Percentiles rank a stretch among this genome's conserved stretches.
Conservation (phyloP, 495 filamentous ascomycete genomes). For the Rusavskia elegans region DNA sequence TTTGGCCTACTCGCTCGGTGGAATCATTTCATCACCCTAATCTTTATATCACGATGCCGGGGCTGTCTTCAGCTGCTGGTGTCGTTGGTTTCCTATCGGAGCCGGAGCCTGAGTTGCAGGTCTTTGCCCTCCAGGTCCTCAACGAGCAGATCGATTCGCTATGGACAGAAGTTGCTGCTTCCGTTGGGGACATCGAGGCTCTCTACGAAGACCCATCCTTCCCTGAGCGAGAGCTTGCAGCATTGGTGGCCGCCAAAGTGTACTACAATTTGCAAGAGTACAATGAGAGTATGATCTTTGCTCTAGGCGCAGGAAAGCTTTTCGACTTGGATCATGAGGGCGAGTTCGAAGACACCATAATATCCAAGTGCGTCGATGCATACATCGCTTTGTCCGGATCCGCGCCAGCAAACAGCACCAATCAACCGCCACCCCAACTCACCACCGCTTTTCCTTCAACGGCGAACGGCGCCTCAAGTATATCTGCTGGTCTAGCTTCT, state of each 20-base stretch:
- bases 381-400: slow-evolving; percentile 74
- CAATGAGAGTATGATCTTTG: slow-evolving; percentile 98
- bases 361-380: slow-evolving; percentile 94
- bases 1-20: neutral
- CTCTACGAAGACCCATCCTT: slow-evolving; percentile 95
- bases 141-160: slow-evolving; percentile 91
- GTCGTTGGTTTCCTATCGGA: slow-evolving; percentile 92
- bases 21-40: neutral
- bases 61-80: slow-evolving; percentile 83
- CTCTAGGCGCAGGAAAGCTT: slow-evolving; percentile 83
- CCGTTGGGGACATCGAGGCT: slow-evolving; percentile 87
- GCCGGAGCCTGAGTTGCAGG: slow-evolving; percentile 78
- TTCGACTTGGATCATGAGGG: slow-evolving; percentile 83
- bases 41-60: slow-evolving; percentile 51
- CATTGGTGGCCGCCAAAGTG: slow-evolving; percentile 88
- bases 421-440: slow-evolving; percentile 46
- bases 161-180: slow-evolving; percentile 91
- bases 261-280: slow-evolving; percentile 99
- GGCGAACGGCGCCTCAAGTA: slow-evolving; percentile 45
- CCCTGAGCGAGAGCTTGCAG: slow-evolving; percentile 83
- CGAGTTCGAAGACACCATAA: slow-evolving; percentile 98
- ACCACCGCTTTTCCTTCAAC: slow-evolving; percentile 54
- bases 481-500: slow-evolving; percentile 58
- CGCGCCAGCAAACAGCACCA: slow-evolving; percentile 28
- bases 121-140: slow-evolving; percentile 84